Evolutionary conservation across 192 early-diverging fungal genomes (phyloP).

Genomic region (Cladochytrium replicatum): DNA sequence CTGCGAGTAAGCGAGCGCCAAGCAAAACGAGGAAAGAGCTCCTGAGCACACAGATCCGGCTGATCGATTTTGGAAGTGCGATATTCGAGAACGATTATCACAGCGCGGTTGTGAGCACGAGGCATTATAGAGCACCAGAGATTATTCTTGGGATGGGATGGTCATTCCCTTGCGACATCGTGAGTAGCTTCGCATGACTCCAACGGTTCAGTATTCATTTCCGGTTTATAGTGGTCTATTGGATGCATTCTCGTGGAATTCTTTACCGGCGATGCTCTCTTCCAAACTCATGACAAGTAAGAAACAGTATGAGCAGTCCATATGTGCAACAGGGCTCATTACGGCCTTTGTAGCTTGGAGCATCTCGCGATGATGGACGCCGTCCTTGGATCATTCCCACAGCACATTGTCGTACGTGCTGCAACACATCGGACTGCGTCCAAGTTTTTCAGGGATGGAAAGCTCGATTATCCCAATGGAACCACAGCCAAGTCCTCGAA

Average conservation of each 20-base stretch:
- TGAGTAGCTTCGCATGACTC: slow-evolving; percentile 4
- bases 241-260: slow-evolving; percentile 96
- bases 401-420: slow-evolving; percentile 45
- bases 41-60: slow-evolving; percentile 58
- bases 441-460: slow-evolving; percentile 42
- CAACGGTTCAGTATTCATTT: not conserved
- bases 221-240: slow-evolving; percentile 62
- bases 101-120: slow-evolving; percentile 79
- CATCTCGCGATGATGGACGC: slow-evolving; percentile 96
- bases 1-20: slow-evolving; percentile 10
- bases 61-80: slow-evolving; percentile 96
- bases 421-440: slow-evolving; percentile 16
- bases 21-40: slow-evolving; percentile 53
- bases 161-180: slow-evolving; percentile 92
- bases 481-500: slow-evolving; percentile 9
- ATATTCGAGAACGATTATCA: slow-evolving; percentile 92
- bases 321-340: not conserved
- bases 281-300: slow-evolving; percentile 92
- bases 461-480: slow-evolving; percentile 10
- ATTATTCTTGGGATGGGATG: slow-evolving; percentile 90
- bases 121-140: slow-evolving; percentile 96
- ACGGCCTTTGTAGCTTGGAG: slow-evolving; percentile 52
- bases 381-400: slow-evolving; percentile 70
- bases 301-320: not conserved
- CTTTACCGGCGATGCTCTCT: slow-evolving; percentile 87